phyloP scores from a whole-genome alignment of 2,329 filamentous ascomycete species.

The Drechmeria coniospora region DNA sequence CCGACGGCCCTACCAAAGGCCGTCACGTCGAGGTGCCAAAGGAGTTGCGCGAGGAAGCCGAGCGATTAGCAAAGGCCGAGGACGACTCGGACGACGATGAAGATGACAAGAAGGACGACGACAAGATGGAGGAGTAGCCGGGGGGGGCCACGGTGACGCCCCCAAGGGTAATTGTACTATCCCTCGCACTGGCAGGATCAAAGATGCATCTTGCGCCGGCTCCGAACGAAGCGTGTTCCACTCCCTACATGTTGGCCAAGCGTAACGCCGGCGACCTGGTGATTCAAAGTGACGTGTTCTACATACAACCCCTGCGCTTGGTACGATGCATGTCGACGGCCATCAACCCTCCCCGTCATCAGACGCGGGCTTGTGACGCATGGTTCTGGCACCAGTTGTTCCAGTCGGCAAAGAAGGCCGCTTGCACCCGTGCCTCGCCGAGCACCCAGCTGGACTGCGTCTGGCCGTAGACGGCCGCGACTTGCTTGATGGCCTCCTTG shows the following conservation, averaged over 20 bases:
- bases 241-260: no score
- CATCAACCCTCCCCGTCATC: conserved; percentile 6
- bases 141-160: conserved; percentile 7
- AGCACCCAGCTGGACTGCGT: conserved; percentile 43
- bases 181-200: conserved; percentile 15
- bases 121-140: conserved; percentile 79
- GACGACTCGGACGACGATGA: conserved; percentile 79
- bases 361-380: conserved; percentile 17
- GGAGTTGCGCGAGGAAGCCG: conserved; percentile 78
- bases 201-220: conserved; percentile 18
- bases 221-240: neutral
- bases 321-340: no score
- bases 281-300: conserved; percentile 1
- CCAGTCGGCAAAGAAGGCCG: conserved; percentile 56
- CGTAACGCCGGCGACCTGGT: neutral
- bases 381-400: conserved; percentile 53
- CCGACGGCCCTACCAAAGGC: conserved; percentile 79
- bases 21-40: conserved; percentile 87
- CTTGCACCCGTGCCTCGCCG: conserved; percentile 43
- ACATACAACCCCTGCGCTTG: conserved; percentile 1
- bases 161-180: conserved; percentile 18
- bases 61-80: conserved; percentile 80
- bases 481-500: conserved; percentile 32
- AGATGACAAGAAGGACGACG: conserved; percentile 44
- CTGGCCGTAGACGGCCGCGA: conserved; percentile 49